Base-by-base conservation (phyloP, 352 stramenopile species). In the Globisporangium middletonii region DNA sequence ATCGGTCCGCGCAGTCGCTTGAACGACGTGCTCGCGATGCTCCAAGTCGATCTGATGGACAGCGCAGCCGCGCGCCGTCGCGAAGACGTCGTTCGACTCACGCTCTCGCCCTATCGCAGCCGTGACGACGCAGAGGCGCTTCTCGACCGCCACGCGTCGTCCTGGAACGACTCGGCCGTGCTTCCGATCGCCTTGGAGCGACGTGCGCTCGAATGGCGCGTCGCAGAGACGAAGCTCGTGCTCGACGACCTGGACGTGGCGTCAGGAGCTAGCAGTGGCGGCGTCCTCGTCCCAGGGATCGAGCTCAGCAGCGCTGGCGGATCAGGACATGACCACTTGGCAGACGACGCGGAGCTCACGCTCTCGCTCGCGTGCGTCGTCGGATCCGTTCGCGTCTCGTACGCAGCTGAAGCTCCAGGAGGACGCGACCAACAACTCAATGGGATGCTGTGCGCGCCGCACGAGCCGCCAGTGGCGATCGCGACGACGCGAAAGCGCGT, bases 21-120 rank as follows among this genome's bases (percentile, higher is more conserved):
- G 19, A 65, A 60, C 23, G 50, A 55, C 1, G 62, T 74, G 16
- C 38, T 80, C 9, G 35, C 26, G 11, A 68, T 57, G 23, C 53
- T 80, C 16, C 46, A 60, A 27, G 49, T 65, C 3, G 46, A 44
- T 50, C 18, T 65, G 42, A 28, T 28, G 0, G 53, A 23, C 11
- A 33, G 18, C 26, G 23, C 35, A 30, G 50, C 50, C 38, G 26
- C 27, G 27, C 19, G 19, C 13, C 37, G 11, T 26, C 37, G 19
- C 37, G 26, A 53, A 33, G 46, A 57, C 16, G 7, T 26, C 1
- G 41, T 65, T 7, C 23, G 11, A 13, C 46, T 65, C n/a, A 49
- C 46, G 7, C 33, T 65, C 27, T 45, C 38, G 11, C 59, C 53
- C 6, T 56, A 48, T 27, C 33, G 35, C 15, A 41, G 18, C 12